Evolutionary conservation across 2,329 filamentous ascomycete species (phyloP).

Genomic region (Aspergillus brasiliensis): DNA sequence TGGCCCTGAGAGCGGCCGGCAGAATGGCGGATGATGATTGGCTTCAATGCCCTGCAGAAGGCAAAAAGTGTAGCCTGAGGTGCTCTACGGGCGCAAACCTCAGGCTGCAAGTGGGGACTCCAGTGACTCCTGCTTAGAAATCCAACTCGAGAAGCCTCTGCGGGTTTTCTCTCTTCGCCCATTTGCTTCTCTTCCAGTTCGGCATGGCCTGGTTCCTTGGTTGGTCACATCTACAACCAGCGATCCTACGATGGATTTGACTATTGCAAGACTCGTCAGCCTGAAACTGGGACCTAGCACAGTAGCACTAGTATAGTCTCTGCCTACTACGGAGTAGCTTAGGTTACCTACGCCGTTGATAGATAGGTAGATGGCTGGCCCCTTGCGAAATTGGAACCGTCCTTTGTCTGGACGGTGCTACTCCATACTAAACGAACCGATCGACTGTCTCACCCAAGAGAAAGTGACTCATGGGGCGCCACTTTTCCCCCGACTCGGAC

Average conservation of each 20-base stretch:
- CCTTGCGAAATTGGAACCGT: too few relatives aligned
- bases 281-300: neutral
- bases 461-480: conserved; percentile 7
- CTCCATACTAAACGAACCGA: too few relatives aligned
- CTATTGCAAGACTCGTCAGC: too few relatives aligned
- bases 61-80: too few relatives aligned
- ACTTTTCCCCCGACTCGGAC: neutral
- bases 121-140: conserved; percentile 5
- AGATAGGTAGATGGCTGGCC: too few relatives aligned
- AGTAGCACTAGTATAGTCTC: neutral
- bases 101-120: neutral
- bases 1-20: neutral
- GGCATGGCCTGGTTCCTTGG: neutral
- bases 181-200: conserved; percentile 3
- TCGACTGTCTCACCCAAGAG: neutral
- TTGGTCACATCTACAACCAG: too few relatives aligned
- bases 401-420: too few relatives aligned
- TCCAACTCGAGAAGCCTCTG: neutral
- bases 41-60: neutral
- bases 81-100: neutral
- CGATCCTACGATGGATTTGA: too few relatives aligned
- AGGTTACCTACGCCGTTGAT: too few relatives aligned
- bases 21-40: neutral
- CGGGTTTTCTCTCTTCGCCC: conserved; percentile 4
- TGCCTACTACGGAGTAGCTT: neutral